Evolutionary conservation across 345 rosid genomes (phyloP).

Genomic region (Hypericum perforatum): DNA sequence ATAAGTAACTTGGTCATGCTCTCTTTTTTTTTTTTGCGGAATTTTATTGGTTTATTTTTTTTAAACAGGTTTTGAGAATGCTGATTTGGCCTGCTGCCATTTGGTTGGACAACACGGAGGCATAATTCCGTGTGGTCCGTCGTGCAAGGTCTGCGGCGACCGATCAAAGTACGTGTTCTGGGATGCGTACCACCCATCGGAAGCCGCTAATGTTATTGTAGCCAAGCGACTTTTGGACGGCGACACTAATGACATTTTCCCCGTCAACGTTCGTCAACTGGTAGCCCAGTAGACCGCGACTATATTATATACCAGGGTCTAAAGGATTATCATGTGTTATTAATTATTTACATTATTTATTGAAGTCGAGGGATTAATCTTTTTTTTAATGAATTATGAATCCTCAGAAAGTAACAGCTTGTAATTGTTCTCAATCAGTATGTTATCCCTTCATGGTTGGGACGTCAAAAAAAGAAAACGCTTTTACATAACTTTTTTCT

Average conservation of each 20-base stretch:
- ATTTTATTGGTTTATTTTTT: neutral
- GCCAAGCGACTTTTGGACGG: constrained; percentile 32
- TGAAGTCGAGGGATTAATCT: too few species aligned
- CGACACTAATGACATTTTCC: constrained; percentile 25
- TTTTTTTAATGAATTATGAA: too few species aligned
- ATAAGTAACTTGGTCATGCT: too few species aligned
- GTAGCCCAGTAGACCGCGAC: neutral
- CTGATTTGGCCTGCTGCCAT: constrained; percentile 31
- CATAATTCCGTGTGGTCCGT: constrained; percentile 13
- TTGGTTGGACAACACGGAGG: constrained; percentile 15
- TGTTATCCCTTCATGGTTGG: too few species aligned
- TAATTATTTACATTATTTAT: too few species aligned
- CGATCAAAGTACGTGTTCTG: constrained; percentile 16
- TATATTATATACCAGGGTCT: too few species aligned
- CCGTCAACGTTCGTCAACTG: constrained; percentile 31
- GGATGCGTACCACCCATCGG: constrained; percentile 24
- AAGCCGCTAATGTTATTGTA: constrained; percentile 24
- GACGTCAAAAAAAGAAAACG: too few species aligned
- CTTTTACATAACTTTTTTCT: too few species aligned
- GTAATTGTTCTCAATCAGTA: too few species aligned
- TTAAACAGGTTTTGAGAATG: constrained; percentile 22
- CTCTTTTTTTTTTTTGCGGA: too few species aligned
- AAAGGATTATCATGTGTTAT: too few species aligned
- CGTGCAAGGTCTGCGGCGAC: constrained; percentile 22
- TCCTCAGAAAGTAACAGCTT: too few species aligned